These are phyloP conservation scores for Alternaria consortialis DNA, from an alignment of 2,329 filamentous ascomycete species.

Conservation along the genomic window DNA sequence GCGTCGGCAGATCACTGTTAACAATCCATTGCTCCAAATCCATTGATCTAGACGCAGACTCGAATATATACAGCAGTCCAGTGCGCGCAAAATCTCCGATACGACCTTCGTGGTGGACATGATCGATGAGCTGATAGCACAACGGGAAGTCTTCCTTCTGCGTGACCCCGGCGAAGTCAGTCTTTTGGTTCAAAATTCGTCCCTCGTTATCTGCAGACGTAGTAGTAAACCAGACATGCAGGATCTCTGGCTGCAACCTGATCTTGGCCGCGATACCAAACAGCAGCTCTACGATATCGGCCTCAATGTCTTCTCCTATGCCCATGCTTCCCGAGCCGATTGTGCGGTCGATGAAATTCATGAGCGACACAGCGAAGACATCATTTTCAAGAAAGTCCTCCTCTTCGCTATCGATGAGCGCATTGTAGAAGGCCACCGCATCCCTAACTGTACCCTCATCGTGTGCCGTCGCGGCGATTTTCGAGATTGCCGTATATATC, in stretches of 20 bases:
- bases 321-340: constrained; percentile 76
- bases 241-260: constrained; percentile 82
- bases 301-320: constrained; percentile 83
- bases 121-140: constrained; percentile 95
- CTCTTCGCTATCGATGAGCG: constrained; percentile 94
- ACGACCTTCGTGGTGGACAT: constrained; percentile 93
- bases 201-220: constrained; percentile 52
- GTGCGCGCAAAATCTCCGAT: constrained; percentile 96
- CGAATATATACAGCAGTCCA: constrained; percentile 92
- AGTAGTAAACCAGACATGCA: constrained; percentile 89
- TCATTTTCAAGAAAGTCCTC: constrained; percentile 91
- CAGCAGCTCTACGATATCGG: constrained; percentile 87
- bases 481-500: constrained; percentile 87
- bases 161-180: constrained; percentile 82
- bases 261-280: constrained; percentile 99
- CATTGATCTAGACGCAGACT: constrained; percentile 84
- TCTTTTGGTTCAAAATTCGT: constrained; percentile 60
- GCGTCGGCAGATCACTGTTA: constrained; percentile 91
- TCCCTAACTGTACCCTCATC: constrained; percentile 87
- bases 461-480: constrained; percentile 85
- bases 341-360: constrained; percentile 83
- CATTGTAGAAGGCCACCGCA: constrained; percentile 86
- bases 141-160: constrained; percentile 92
- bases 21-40: constrained; percentile 95
- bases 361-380: constrained; percentile 84